These are phyloP conservation scores for Blepharisma stoltei DNA, from an alignment of 73 alveolate genomes.

Conservation along the genomic window DNA sequence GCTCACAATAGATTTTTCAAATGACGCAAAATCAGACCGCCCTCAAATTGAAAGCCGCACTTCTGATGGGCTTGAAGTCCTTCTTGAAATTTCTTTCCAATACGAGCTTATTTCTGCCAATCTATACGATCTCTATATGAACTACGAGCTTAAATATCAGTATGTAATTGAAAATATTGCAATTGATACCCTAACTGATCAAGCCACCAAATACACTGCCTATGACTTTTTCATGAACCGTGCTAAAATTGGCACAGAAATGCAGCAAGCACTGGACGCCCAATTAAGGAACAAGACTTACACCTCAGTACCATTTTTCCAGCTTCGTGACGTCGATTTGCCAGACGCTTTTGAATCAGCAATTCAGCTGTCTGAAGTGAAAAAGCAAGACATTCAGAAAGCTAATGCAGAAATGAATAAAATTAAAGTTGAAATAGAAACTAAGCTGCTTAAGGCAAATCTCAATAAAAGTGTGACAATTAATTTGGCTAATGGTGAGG, in stretches of 20 bases:
- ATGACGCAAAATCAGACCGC: constrained; percentile 75
- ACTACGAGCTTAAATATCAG: constrained; percentile 77
- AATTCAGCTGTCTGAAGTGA: constrained; percentile 88
- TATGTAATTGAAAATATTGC: constrained; percentile 76
- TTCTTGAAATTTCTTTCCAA: constrained; percentile 88
- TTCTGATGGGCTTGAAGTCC: constrained; percentile 93
- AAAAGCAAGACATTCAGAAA: constrained; percentile 86
- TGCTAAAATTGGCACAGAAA: constrained; percentile 70
- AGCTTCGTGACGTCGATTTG: constrained; percentile 84
- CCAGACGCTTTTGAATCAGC: constrained; percentile 92
- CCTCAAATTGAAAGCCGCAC: constrained; percentile 86
- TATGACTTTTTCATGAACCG: constrained; percentile 84
- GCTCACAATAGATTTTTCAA: constrained; percentile 86
- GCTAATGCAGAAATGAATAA: constrained; percentile 88
- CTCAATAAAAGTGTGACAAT: constrained; percentile 59
- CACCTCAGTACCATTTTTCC: constrained; percentile 78
- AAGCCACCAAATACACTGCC: constrained; percentile 93
- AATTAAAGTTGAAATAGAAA: constrained; percentile 78
- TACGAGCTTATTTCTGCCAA: constrained; percentile 61
- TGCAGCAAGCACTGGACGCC: constrained; percentile 72
- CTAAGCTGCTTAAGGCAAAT: constrained; percentile 59
- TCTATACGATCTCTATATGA: constrained; percentile 80
- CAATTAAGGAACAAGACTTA: constrained; percentile 59
- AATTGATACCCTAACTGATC: constrained; percentile 80
- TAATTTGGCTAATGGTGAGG: constrained; percentile 87